Evolutionary conservation across 352 stramenopile genomes (phyloP).

Genomic region (Phytopythium boreale): DNA sequence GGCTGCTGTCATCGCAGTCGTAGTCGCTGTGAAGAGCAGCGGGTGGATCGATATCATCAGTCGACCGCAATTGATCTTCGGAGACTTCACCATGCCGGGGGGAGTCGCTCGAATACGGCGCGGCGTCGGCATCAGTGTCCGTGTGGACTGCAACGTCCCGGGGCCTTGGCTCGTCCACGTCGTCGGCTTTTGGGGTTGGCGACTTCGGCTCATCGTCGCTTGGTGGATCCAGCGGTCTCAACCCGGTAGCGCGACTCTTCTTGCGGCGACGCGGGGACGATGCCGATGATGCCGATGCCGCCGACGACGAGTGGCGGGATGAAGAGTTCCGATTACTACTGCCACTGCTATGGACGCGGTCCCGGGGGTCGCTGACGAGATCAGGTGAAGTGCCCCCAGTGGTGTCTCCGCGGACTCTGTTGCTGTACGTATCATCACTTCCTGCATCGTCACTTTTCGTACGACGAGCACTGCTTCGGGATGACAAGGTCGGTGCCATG

Average conservation of each 20-base stretch:
- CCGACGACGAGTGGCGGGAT: constrained; percentile 2
- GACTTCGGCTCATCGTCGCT: background rate
- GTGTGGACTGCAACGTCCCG: background rate
- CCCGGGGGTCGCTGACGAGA: background rate
- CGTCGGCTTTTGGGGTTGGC: background rate
- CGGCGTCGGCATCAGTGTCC: background rate
- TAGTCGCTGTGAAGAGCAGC: background rate
- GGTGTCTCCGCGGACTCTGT: background rate
- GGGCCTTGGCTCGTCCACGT: background rate
- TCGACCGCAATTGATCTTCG: background rate
- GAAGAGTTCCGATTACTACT: background rate
- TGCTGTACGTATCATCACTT: background rate
- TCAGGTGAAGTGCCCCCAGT: constrained; percentile 8
- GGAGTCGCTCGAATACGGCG: background rate
- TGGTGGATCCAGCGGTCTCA: background rate
- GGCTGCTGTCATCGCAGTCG: background rate
- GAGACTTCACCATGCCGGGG: background rate
- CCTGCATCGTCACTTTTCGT: constrained; percentile 5
- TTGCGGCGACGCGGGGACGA: background rate
- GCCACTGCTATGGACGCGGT: background rate
- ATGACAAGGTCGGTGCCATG: constrained; percentile 4
- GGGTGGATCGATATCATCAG: background rate
- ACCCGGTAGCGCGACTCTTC: background rate
- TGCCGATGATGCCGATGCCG: background rate
- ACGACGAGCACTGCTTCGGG: constrained; percentile 7